These are phyloP conservation scores for Athelia sp. DNA, from an alignment of 1,284 basidiomycete genomes.

Conservation along the genomic window DNA sequence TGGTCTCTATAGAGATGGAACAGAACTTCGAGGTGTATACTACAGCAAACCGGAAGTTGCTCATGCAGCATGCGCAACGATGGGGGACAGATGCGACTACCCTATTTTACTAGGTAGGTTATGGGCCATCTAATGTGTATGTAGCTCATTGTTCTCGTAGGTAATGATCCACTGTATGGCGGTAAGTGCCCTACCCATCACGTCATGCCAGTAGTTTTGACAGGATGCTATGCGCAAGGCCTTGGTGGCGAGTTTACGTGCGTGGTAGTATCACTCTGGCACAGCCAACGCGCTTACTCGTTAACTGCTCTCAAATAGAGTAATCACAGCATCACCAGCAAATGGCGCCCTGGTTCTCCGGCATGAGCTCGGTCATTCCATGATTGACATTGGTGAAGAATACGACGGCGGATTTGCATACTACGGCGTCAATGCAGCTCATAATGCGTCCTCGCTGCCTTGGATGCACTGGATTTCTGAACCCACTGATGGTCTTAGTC, in stretches of 20 bases:
- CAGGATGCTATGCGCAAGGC: slow-evolving; percentile 33
- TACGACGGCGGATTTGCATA: slow-evolving; percentile 81
- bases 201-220: slow-evolving; percentile 2
- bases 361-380: slow-evolving; percentile 82
- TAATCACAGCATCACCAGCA: slow-evolving; percentile 73
- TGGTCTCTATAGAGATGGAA: slow-evolving; percentile 76
- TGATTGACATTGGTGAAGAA: slow-evolving; percentile 79
- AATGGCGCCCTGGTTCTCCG: slow-evolving; percentile 78
- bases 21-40: slow-evolving; percentile 76
- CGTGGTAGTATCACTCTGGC: slow-evolving; percentile 20
- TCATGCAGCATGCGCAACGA: slow-evolving; percentile 59
- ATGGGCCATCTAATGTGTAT: slow-evolving; percentile 1
- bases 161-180: slow-evolving; percentile 79
- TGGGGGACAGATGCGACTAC: slow-evolving; percentile 70
- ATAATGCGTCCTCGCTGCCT: slow-evolving; percentile 40
- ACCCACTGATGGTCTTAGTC: slow-evolving; percentile 15
- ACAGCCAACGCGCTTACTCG: slow-evolving; percentile 1
- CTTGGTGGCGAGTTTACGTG: slow-evolving; percentile 82
- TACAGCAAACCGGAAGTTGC: slow-evolving; percentile 65
- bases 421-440: slow-evolving; percentile 67
- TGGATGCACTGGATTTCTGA: slow-evolving; percentile 73
- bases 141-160: slow-evolving; percentile 27
- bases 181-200: slow-evolving; percentile 35
- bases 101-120: slow-evolving; percentile 66
- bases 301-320: slow-evolving; percentile 33